These are phyloP conservation scores for Herpetomonas samuelpessoai DNA, from an alignment of 208 protist genomes.

Conservation along the genomic window DNA sequence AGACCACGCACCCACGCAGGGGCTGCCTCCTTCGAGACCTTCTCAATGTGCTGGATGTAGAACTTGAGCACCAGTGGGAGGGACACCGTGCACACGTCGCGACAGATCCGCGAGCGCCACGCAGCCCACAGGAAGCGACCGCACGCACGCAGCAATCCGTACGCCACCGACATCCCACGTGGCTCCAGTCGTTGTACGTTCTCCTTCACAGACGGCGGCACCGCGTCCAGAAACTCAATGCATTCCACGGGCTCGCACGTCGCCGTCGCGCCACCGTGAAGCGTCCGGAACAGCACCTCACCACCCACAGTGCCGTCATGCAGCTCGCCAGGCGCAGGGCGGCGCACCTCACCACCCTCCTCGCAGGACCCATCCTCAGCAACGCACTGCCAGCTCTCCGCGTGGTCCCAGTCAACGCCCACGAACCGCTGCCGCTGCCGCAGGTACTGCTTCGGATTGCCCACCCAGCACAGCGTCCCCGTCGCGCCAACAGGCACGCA, in stretches of 20 bases:
- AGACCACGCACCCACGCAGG: no score
- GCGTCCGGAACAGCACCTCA: constrained; percentile 25
- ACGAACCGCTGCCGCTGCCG: constrained; percentile 33
- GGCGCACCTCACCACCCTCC: constrained; percentile 2
- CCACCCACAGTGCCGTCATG: constrained; percentile 23
- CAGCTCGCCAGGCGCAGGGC: not conserved
- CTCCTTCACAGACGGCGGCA: not conserved
- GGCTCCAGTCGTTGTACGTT: no score
- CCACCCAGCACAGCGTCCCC: constrained; percentile 55
- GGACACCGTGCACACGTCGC: no score
- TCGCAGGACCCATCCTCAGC: constrained; percentile 12
- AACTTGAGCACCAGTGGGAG: constrained; percentile 53
- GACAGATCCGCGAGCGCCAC: no score
- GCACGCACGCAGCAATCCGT: no score
- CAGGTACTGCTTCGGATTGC: constrained; percentile 37
- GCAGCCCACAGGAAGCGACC: no score
- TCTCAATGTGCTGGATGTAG: constrained; percentile 26
- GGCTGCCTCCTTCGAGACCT: constrained; percentile 11
- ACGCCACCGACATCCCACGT: no score
- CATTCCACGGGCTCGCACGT: constrained; percentile 31
- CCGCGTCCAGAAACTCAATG: constrained; percentile 9
- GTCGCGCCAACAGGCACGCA: no score
- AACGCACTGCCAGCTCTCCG: constrained; percentile 14
- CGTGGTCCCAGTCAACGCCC: constrained; percentile 46
- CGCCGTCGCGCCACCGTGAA: constrained; percentile 12